A percentile compares a stretch with the other conserved stretches of the same genome.
phyloP scores from a whole-genome alignment of 176 grass and related monocot genomes.

The Saccharum spontaneum region DNA sequence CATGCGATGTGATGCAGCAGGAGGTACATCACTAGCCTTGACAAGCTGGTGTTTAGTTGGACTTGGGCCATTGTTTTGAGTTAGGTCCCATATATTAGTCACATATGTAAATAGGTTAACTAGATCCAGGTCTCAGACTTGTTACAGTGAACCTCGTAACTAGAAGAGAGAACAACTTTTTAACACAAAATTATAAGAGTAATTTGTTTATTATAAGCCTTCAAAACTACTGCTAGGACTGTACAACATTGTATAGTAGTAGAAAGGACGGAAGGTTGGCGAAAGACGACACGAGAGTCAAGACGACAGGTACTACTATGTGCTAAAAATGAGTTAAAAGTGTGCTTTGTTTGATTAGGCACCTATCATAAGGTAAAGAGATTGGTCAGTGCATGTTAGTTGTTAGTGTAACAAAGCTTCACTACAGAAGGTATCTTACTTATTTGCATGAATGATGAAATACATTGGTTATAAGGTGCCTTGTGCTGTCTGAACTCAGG shows the following conservation, averaged over 20 bases:
- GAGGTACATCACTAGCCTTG: background rate
- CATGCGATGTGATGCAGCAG: slow-evolving; percentile 10
- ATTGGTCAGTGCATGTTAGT: slow-evolving; percentile 1
- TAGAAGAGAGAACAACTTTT: background rate
- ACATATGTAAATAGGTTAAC: slow-evolving; percentile 15
- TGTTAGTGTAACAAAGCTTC: slow-evolving; percentile 11
- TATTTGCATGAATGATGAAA: slow-evolving; percentile 25
- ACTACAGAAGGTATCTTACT: background rate
- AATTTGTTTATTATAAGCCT: background rate
- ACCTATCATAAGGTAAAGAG: background rate
- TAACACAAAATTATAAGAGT: background rate
- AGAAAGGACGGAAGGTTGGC: background rate
- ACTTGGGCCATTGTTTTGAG: background rate
- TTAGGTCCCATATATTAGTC: slow-evolving; percentile 10
- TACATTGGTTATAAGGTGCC: slow-evolving; percentile 4
- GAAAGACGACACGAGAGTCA: background rate
- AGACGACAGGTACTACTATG: background rate
- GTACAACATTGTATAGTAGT: background rate
- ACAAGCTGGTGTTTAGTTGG: slow-evolving; percentile 6
- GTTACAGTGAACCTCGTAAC: background rate
- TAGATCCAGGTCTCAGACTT: background rate
- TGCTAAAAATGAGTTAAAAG: background rate
- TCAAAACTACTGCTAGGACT: background rate
- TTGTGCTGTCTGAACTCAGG: slow-evolving; percentile 9
- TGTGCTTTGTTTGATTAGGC: background rate